Conservation (phyloP, 2,329 filamentous ascomycete genomes). For the Verruconis gallopava region DNA sequence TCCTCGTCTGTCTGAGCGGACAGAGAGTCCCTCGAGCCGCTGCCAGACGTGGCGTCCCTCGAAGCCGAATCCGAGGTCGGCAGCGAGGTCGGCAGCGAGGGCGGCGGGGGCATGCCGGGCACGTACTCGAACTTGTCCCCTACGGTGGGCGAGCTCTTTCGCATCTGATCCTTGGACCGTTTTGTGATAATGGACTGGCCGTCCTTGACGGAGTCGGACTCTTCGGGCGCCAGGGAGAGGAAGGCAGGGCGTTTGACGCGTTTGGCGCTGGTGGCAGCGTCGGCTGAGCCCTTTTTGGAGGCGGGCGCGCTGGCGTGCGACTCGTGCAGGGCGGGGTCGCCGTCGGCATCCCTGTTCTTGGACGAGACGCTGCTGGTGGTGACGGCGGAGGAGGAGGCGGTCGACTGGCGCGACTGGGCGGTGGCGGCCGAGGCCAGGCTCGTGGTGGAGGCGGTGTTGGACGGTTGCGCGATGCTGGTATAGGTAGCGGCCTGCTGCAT, state of each 20-base stretch:
- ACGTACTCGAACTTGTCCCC: conserved; percentile 9
- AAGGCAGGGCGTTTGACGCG: conserved; percentile 7
- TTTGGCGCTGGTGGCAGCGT: background rate
- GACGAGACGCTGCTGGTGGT: background rate
- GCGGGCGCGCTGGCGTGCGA: background rate
- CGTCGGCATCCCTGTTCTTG: too few species aligned
- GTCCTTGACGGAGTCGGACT: background rate
- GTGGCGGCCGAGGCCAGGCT: conserved; percentile 1
- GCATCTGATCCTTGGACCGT: conserved; percentile 5
- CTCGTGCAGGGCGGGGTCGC: background rate
- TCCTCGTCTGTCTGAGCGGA: background rate
- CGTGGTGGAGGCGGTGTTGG: background rate
- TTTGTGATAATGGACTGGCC: background rate
- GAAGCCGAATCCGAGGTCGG: too few species aligned
- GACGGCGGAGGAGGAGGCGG: background rate
- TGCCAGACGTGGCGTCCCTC: too few species aligned
- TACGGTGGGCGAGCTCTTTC: conserved; percentile 10
- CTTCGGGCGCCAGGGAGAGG: conserved; percentile 5
- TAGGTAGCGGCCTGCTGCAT: conserved; percentile 9
- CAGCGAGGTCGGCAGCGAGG: background rate
- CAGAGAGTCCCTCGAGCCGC: too few species aligned
- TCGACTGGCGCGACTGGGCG: background rate
- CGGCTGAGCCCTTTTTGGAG: background rate
- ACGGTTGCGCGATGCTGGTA: conserved; percentile 1
- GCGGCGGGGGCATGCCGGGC: conserved; percentile 3